Evolutionary conservation across 495 filamentous ascomycete genomes (phyloP).

Genomic region (Friedmanniomyces simplex): DNA sequence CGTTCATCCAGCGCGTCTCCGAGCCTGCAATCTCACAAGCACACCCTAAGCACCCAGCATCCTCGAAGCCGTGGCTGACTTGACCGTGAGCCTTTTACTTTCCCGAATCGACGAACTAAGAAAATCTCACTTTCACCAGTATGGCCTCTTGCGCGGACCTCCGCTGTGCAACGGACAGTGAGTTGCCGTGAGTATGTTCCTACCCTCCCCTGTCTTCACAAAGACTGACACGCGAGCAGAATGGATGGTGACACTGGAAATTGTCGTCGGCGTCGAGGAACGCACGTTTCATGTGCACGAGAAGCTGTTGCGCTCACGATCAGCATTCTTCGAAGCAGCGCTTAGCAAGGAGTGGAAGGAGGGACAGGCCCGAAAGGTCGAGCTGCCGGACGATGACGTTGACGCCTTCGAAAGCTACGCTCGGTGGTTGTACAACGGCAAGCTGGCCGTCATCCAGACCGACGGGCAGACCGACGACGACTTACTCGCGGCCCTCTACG

Average conservation of each 20-base stretch:
- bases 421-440: slow-evolving; percentile 13
- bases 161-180: neutral
- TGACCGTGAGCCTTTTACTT: too few species aligned
- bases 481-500: neutral
- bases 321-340: slow-evolving; percentile 15
- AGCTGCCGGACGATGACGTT: slow-evolving; percentile 10
- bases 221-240: neutral
- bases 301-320: neutral
- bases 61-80: too few species aligned
- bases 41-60: too few species aligned
- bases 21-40: too few species aligned
- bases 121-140: too few species aligned
- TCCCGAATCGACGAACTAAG: too few species aligned
- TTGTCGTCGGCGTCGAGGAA: neutral
- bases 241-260: neutral
- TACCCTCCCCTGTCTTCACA: neutral
- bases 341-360: slow-evolving; percentile 11
- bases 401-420: slow-evolving; percentile 3
- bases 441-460: neutral
- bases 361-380: neutral
- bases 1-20: too few species aligned
- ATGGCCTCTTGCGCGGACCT: neutral
- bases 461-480: neutral
- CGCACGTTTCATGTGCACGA: slow-evolving; percentile 2
- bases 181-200: neutral